These are phyloP conservation scores for Mycena alexandri DNA, from an alignment of 768 basidiomycete species.

Conservation along the genomic window DNA sequence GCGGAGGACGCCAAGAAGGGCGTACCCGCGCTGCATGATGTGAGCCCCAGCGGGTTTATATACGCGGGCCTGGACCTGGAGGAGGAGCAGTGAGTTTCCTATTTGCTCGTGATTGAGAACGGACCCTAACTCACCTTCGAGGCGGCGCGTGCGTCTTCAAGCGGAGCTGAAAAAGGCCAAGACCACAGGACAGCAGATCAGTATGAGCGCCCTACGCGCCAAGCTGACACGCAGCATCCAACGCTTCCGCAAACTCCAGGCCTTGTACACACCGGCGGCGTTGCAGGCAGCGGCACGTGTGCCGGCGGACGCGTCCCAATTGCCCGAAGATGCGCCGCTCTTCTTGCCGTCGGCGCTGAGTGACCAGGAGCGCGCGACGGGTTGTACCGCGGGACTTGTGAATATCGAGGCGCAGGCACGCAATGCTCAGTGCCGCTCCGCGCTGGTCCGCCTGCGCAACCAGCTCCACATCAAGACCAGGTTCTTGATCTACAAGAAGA, in stretches of 20 bases:
- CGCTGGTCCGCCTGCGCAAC: not conserved
- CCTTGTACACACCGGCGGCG: not conserved
- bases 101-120: not conserved
- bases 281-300: not conserved
- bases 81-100: constrained; percentile 41
- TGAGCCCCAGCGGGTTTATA: constrained; percentile 35
- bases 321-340: not conserved
- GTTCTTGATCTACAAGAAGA: not conserved
- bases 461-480: constrained; percentile 4
- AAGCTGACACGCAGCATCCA: not conserved
- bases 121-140: not conserved
- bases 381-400: not conserved
- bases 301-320: not conserved
- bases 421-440: not conserved
- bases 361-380: not conserved
- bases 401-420: not conserved
- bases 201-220: not conserved
- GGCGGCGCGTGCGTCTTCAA: not conserved
- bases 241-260: not conserved
- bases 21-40: constrained; percentile 25
- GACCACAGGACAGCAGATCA: constrained; percentile 2
- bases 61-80: constrained; percentile 29
- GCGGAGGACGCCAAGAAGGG: constrained; percentile 27
- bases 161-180: constrained; percentile 9
- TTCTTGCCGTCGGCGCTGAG: not conserved